Evolutionary conservation across 1,284 basidiomycete genomes (phyloP), one percentile per base, ranked within the genome.

Genomic region (Salmacisia buchloeana): DNA sequence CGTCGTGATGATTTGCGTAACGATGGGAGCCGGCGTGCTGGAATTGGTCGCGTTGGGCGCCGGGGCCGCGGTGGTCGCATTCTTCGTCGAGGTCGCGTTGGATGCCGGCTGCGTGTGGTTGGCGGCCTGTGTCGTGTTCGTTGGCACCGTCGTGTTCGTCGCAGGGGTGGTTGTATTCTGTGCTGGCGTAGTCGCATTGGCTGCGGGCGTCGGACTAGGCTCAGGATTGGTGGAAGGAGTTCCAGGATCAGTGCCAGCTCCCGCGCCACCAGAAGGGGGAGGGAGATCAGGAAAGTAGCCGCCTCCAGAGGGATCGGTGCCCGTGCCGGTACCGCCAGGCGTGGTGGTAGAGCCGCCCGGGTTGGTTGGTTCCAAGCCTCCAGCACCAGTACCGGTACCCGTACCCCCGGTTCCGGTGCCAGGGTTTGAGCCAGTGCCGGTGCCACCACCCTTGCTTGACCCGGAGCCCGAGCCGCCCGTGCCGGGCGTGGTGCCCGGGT

Each of bases 1-100:
- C 18, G 41, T 43, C 27, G 69, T 71, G 31, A 71, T 61, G 23
- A 59, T 21, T n/a, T 57, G 54, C 49, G 61, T 63, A 13, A 70
- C 69, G 29, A 68, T 62, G 9, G 69, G 69, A 13, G 63, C 41
- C 10, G 62, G 18, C 2, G 60, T 38, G 43, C 59, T 31, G 58
- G 41, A 2, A 3, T 56, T 18, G 18, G 63, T 43, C 10, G 61
- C 34, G 29, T 62, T 58, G 29, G 65, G 13, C 12, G 54, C 33
- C 21, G 58, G n/a, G 25, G 60, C 45, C 10, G 64, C 29, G 2
- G 39, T 34, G 36, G 65, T 39, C 2, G 65, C 18, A 46, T 38
- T 62, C 54, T 59, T 52, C 9, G 67, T 39, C 10, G 67, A 56
- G 15, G 62, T 31, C 21, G 58, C 9, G 27, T 10, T 57, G 21